Conservation (phyloP, 2,329 filamentous ascomycete species). For the Neurospora sp. region DNA sequence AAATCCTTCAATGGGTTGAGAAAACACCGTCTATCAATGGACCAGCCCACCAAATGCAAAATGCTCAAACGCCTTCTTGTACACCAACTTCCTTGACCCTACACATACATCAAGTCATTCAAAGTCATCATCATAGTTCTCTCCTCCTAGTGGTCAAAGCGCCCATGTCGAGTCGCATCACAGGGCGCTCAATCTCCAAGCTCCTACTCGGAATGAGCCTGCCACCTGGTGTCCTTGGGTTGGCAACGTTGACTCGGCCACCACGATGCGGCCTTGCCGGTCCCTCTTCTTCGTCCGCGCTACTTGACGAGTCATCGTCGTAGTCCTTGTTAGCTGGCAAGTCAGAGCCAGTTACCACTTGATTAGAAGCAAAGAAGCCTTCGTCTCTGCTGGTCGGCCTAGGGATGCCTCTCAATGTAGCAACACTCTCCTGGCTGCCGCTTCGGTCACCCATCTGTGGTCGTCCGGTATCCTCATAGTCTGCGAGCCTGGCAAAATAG, state of each 20-base stretch:
- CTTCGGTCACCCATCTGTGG: conserved; percentile 5
- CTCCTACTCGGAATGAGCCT: conserved; percentile 45
- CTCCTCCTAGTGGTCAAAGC: neutral
- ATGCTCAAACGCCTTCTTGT: neutral
- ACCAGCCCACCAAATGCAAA: neutral
- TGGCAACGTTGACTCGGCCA: conserved; percentile 47
- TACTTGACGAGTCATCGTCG: conserved; percentile 28
- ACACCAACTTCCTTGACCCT: neutral
- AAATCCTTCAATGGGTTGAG: neutral
- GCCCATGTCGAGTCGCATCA: conserved; percentile 24
- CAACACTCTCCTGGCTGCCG: neutral
- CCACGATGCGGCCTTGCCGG: conserved; percentile 33
- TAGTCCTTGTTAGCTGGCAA: conserved; percentile 18
- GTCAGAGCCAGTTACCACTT: neutral
- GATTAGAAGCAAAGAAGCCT: neutral
- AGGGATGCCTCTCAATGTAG: neutral
- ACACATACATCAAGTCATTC: neutral
- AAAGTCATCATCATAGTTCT: neutral
- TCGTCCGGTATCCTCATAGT: conserved; percentile 43
- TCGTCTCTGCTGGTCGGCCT: neutral
- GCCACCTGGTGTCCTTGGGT: conserved; percentile 44
- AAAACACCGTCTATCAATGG: neutral
- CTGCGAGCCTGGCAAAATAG: conserved; percentile 73
- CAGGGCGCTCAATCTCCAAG: conserved; percentile 41
- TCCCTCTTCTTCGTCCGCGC: conserved; percentile 32